Conservation (phyloP, 768 basidiomycete species). For the Macrolepiota fuliginosa region DNA sequence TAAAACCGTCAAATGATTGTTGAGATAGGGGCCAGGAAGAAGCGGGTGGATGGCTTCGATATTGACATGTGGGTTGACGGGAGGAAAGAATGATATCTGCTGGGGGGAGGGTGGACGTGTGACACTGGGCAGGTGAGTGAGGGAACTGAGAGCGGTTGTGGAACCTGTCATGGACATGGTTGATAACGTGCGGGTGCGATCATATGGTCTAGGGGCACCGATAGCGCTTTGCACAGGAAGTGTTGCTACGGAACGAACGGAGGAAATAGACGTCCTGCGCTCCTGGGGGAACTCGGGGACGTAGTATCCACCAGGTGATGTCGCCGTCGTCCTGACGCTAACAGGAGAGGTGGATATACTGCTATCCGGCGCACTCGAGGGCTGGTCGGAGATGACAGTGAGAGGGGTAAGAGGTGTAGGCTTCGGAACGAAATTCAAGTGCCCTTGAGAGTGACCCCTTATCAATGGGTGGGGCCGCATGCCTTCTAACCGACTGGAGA, state of each 20-base stretch:
- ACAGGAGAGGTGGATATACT: conserved; percentile 40
- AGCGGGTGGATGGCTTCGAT: conserved; percentile 67
- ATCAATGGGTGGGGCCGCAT: conserved; percentile 77
- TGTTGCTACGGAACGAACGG: conserved; percentile 57
- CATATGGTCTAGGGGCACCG: conserved; percentile 17
- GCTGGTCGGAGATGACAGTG: conserved; percentile 43
- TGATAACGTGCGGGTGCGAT: conserved; percentile 56
- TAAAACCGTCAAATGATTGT: conserved; percentile 68
- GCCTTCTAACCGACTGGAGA: conserved; percentile 31
- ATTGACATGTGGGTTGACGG: conserved; percentile 49
- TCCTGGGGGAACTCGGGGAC: conserved; percentile 1
- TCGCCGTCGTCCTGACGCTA: conserved; percentile 23
- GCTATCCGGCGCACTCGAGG: conserved; percentile 37
- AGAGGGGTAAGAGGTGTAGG: conserved; percentile 65
- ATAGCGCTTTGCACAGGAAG: conserved; percentile 41
- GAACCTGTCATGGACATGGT: conserved; percentile 53
- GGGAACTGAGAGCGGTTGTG: conserved; percentile 55
- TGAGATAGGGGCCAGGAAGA: conserved; percentile 69
- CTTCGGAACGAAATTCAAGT: conserved; percentile 41
- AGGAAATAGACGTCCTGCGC: conserved; percentile 51
- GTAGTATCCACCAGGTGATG: conserved; percentile 16
- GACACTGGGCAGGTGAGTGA: conserved; percentile 49
- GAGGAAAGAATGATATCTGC: conserved; percentile 62
- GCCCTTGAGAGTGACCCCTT: conserved; percentile 67
- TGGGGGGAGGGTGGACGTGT: conserved; percentile 47